A percentile compares a stretch with the other conserved stretches of the same genome.
These are phyloP conservation scores for Magnaporthiopsis incrustans DNA, from an alignment of 2,329 filamentous ascomycete species.

Conservation along the genomic window DNA sequence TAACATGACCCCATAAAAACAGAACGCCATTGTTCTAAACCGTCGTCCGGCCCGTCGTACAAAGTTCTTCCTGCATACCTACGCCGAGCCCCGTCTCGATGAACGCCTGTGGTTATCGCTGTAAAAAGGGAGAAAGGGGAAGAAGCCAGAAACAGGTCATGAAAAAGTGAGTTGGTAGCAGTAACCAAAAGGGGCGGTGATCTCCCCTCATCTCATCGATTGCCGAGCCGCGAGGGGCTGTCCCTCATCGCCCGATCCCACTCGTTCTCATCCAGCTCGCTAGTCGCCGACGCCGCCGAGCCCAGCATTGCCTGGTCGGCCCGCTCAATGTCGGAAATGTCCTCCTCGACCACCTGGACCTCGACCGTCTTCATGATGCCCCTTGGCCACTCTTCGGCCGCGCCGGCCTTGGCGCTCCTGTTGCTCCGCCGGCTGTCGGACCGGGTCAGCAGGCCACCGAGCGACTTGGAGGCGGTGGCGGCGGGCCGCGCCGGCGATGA, in stretches of 20 bases:
- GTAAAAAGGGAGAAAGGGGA: no score
- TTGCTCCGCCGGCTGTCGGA: slow-evolving; percentile 7
- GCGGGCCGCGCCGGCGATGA: background rate
- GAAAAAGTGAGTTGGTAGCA: no score
- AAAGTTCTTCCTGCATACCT: no score
- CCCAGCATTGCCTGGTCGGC: background rate
- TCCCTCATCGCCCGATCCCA: slow-evolving; percentile 6
- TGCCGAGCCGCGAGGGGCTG: background rate
- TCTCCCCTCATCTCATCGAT: no score
- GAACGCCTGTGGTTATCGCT: no score
- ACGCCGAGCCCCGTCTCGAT: no score
- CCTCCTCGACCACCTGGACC: slow-evolving; percentile 27
- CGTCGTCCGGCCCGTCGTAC: no score
- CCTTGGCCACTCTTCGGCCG: slow-evolving; percentile 18
- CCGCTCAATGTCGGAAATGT: slow-evolving; percentile 16
- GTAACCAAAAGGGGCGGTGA: no score
- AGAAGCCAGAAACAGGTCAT: no score
- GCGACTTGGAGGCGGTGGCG: background rate
- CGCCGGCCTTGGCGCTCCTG: slow-evolving; percentile 6
- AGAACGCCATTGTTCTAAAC: no score
- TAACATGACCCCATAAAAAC: no score
- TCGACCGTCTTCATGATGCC: slow-evolving; percentile 30
- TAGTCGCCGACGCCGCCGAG: slow-evolving; percentile 5
- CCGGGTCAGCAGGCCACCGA: background rate
- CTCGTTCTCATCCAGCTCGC: slow-evolving; percentile 1